Conservation (phyloP, 2,329 filamentous ascomycete genomes). For the Exophiala bonariae region DNA sequence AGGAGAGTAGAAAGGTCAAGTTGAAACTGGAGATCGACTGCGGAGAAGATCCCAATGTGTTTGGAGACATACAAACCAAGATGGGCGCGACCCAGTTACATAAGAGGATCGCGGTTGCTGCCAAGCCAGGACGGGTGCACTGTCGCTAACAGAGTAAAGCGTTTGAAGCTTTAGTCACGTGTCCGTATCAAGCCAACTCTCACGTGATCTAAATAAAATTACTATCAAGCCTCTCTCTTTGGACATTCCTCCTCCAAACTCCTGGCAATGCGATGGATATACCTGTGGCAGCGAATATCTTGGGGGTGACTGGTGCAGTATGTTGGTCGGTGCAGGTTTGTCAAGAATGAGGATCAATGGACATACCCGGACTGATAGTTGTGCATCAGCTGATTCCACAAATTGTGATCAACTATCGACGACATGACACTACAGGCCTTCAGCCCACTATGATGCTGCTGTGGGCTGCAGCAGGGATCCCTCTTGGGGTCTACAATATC, state of each 20-base stretch:
- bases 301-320: conserved; percentile 62
- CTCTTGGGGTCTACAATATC: conserved; percentile 63
- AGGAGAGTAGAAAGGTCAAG: not conserved
- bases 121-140: not conserved
- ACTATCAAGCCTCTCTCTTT: not conserved
- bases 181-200: too few relatives aligned
- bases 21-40: not conserved
- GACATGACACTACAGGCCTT: conserved; percentile 65
- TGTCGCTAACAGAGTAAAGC: not conserved
- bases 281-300: conserved; percentile 56
- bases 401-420: conserved; percentile 66
- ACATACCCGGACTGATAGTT: not conserved
- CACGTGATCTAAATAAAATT: not conserved
- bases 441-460: conserved; percentile 72
- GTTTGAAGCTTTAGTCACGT: not conserved
- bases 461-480: conserved; percentile 68
- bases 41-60: not conserved
- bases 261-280: conserved; percentile 54
- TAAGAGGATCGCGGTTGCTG: conserved; percentile 1
- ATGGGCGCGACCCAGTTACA: not conserved
- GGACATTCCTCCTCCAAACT: not conserved
- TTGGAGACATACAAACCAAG: not conserved
- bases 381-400: conserved; percentile 63
- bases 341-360: not conserved
- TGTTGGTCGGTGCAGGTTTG: conserved; percentile 67